These are phyloP conservation scores for Rubia peregrina DNA, from an alignment of 305 asterid species.

Conservation along the genomic window DNA sequence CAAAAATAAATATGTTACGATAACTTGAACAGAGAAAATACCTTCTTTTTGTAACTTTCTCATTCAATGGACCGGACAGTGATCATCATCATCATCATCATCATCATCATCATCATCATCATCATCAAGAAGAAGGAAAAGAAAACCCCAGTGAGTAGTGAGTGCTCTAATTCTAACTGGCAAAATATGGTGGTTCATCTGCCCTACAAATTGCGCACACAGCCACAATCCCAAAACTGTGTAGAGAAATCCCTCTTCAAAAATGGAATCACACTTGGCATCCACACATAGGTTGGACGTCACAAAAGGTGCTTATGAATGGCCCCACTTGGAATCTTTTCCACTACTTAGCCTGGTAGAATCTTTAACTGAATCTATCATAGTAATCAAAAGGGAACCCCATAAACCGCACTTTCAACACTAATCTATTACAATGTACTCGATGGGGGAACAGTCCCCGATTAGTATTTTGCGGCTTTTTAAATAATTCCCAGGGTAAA, in stretches of 20 bases:
- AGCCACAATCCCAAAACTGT: constrained; percentile 11
- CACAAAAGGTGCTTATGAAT: constrained; percentile 8
- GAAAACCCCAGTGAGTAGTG: constrained; percentile 21
- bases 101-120: too few relatives aligned
- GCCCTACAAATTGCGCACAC: constrained; percentile 2
- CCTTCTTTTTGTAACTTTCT: too few relatives aligned
- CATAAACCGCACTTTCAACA: constrained; percentile 8
- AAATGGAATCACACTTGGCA: constrained; percentile 17
- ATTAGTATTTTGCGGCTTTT: too few relatives aligned
- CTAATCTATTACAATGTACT: background rate
- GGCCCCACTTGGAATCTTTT: constrained; percentile 18
- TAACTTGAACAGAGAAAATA: too few relatives aligned
- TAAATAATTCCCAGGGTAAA: too few relatives aligned
- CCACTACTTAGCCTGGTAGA: constrained; percentile 10
- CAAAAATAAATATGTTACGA: too few relatives aligned
- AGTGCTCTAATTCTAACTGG: background rate
- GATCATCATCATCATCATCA: too few relatives aligned
- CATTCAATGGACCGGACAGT: constrained; percentile 25
- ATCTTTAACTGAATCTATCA: constrained; percentile 23
- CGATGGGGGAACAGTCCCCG: too few relatives aligned
- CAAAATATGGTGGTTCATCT: too few relatives aligned
- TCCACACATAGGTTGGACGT: background rate
- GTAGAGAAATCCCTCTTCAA: background rate
- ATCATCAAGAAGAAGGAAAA: background rate
- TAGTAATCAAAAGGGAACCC: constrained; percentile 1